Base-by-base conservation (phyloP, 2,329 filamentous ascomycete species). In the Chaetomiaceae sp. region DNA sequence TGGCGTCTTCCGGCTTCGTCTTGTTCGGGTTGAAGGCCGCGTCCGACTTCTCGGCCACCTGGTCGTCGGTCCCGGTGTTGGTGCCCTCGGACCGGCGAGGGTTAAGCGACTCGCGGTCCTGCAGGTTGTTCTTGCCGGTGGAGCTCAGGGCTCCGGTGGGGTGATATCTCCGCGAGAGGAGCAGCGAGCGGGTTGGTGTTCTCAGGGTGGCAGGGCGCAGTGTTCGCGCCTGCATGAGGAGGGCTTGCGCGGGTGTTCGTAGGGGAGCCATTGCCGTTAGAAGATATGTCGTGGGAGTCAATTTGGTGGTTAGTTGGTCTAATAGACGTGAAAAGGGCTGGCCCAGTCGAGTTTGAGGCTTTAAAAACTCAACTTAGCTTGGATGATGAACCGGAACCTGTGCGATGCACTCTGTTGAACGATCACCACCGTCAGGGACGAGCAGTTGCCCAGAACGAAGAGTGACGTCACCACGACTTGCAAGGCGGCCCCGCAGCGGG, bases 11-110 rank as follows among this genome's bases (percentile, higher is more conserved):
- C 0, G 88, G 88, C 17, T 73, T 68, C 20, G 85, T 90, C 62
- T 78, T 78, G 45, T 72, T 65, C 0, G 81, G 79, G 60, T 88
- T 75, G 65, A 86, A 94, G 1, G 88, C 83, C 0, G 81, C 75
- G 34, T 81, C 72, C 24, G 73, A 68, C 24, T 73, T 68, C 0
- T 75, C 72, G 0, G 81, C 74, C 11, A 68, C 67, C 35, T 77
- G 72, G 37, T 81, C 71, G 56, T 84, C 86, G 0, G 78, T 78
- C 3, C 79, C 84, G 40, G 79, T 81, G 60, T 83, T 79, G 47
- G 79, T 78, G 65, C 83, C 79, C 61, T 94, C 86, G 44, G 75
- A 79, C 2, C 75, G 66, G 27, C 78, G 72, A 0, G 84, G 80
- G 48, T 84, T 78, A 27, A 94, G 73, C 3, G 73, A 73, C 52